phyloP scores from a whole-genome alignment of 2,329 filamentous ascomycete genomes.

The Calonectria hawksworthii region DNA sequence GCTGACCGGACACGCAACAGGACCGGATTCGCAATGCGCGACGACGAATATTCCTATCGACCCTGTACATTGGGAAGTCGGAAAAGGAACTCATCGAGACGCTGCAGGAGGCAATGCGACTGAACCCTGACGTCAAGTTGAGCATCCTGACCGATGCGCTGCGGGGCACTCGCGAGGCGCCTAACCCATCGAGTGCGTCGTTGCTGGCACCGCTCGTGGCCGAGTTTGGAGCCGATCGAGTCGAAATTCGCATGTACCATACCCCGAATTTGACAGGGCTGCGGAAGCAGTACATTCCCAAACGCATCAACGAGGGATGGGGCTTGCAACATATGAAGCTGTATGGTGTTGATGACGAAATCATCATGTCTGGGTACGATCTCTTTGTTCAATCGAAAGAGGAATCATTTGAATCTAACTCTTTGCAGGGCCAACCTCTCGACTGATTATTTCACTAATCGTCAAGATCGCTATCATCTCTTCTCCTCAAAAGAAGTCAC shows the following conservation, averaged over 20 bases:
- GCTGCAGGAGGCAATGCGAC: conserved; percentile 79
- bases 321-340: conserved; percentile 99
- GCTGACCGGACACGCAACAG: conserved; percentile 56
- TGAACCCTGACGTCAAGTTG: conserved; percentile 82
- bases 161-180: conserved; percentile 91
- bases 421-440: conserved; percentile 83
- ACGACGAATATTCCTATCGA: conserved; percentile 90
- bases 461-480: conserved; percentile 94
- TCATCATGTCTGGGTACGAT: conserved; percentile 88
- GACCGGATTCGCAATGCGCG: conserved; percentile 86
- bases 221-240: conserved; percentile 86
- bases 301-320: conserved; percentile 97
- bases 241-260: conserved; percentile 97
- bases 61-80: conserved; percentile 94
- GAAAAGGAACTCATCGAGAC: conserved; percentile 90
- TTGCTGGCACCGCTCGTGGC: conserved; percentile 85
- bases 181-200: conserved; percentile 87
- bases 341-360: conserved; percentile 94
- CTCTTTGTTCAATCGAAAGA: not conserved
- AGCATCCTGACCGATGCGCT: conserved; percentile 94
- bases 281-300: conserved; percentile 86
- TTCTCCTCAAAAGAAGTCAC: conserved; percentile 85
- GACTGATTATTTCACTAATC: conserved; percentile 94
- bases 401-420: not conserved
- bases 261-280: conserved; percentile 94